These are phyloP conservation scores for Yamadazyma tumulicola DNA, from an alignment of 805 yeast genomes.

Conservation along the genomic window DNA sequence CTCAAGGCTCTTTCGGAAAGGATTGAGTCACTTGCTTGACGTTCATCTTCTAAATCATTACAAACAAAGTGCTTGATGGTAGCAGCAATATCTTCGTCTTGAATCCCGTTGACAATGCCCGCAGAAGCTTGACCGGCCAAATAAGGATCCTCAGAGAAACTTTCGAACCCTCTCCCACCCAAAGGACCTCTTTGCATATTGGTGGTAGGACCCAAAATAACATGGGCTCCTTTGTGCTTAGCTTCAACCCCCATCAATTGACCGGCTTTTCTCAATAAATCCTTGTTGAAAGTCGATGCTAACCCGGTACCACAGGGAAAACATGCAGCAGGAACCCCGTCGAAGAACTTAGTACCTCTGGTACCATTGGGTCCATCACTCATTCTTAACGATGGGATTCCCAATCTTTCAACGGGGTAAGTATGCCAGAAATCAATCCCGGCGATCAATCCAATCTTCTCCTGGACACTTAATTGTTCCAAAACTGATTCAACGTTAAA, in stretches of 20 bases:
- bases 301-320: conserved; percentile 61
- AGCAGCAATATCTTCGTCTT: conserved; percentile 48
- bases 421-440: conserved; percentile 53
- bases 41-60: conserved; percentile 59
- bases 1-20: conserved; percentile 59
- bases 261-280: conserved; percentile 47
- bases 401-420: conserved; percentile 32
- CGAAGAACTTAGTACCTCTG: conserved; percentile 56
- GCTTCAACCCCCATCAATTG: conserved; percentile 52
- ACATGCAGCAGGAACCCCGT: conserved; percentile 52
- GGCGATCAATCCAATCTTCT: conserved; percentile 34
- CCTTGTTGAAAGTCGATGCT: conserved; percentile 54
- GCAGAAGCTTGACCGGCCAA: conserved; percentile 46
- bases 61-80: conserved; percentile 61
- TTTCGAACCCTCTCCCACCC: conserved; percentile 64
- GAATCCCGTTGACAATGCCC: conserved; percentile 52
- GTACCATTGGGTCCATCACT: conserved; percentile 64
- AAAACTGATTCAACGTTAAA: conserved; percentile 23
- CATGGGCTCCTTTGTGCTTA: conserved; percentile 48
- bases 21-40: conserved; percentile 45
- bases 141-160: conserved; percentile 60
- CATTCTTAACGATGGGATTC: conserved; percentile 46
- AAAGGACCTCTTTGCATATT: conserved; percentile 59
- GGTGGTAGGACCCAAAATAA: conserved; percentile 34
- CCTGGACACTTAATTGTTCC: conserved; percentile 22